These are phyloP conservation scores for Dictyostelium purpureum DNA, from an alignment of 78 protist species.

Conservation along the genomic window DNA sequence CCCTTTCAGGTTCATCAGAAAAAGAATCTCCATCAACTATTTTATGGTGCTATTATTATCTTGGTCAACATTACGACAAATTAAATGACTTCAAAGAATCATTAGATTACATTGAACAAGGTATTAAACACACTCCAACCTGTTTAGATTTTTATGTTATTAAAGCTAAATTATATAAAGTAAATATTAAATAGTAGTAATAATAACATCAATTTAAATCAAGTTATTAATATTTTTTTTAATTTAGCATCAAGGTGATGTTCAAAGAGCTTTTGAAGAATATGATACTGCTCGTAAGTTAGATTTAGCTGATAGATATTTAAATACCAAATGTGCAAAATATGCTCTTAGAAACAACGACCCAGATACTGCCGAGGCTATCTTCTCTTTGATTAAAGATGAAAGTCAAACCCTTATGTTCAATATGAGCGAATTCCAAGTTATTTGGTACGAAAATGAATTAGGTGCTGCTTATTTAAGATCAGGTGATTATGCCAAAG, in stretches of 20 bases:
- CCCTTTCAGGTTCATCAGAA: not conserved
- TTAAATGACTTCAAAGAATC: slow-evolving; percentile 45
- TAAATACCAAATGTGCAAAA: slow-evolving; percentile 88
- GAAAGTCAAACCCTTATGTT: not conserved
- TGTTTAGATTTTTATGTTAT: slow-evolving; percentile 82
- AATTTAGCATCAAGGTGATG: slow-evolving; percentile 87
- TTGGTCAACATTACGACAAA: slow-evolving; percentile 84
- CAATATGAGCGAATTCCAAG: slow-evolving; percentile 87
- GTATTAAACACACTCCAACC: slow-evolving; percentile 93
- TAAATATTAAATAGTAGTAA: not conserved
- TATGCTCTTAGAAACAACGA: slow-evolving; percentile 82
- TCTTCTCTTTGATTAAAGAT: slow-evolving; percentile 80
- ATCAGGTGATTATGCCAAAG: slow-evolving; percentile 58
- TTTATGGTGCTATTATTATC: slow-evolving; percentile 73
- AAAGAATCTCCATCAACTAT: slow-evolving; percentile 62
- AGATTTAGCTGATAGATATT: slow-evolving; percentile 95
- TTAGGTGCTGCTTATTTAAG: slow-evolving; percentile 43
- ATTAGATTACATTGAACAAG: slow-evolving; percentile 38
- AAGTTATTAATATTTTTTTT: not conserved
- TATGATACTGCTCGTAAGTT: slow-evolving; percentile 86
- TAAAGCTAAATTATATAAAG: slow-evolving; percentile 86
- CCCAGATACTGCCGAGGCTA: slow-evolving; percentile 65
- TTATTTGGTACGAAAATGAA: slow-evolving; percentile 90
- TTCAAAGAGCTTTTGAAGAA: slow-evolving; percentile 73
- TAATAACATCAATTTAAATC: not conserved